Evolutionary conservation across 345 rosid species (phyloP).

Genomic region (Bruguiera gymnorhiza): DNA sequence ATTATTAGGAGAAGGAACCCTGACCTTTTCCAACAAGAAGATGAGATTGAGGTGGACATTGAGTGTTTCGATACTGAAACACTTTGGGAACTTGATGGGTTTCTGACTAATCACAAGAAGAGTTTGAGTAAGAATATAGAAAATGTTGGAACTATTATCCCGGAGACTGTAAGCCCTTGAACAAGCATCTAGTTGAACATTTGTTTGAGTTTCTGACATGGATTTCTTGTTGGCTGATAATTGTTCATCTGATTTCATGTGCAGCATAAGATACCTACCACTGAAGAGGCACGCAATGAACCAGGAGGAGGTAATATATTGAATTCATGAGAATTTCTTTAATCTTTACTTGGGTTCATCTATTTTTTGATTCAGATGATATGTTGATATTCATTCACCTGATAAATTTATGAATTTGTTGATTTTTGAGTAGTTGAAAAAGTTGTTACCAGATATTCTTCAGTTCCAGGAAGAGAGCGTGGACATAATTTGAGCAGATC

Average conservation of each 20-base stretch:
- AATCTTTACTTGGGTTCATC: neutral
- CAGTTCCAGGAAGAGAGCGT: slow-evolving; percentile 30
- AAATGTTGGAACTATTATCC: slow-evolving; percentile 40
- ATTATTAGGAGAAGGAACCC: slow-evolving; percentile 79
- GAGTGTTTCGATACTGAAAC: slow-evolving; percentile 76
- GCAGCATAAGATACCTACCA: slow-evolving; percentile 32
- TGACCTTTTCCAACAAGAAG: slow-evolving; percentile 64
- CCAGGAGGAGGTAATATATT: slow-evolving; percentile 34
- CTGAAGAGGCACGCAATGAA: slow-evolving; percentile 25
- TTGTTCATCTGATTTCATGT: neutral
- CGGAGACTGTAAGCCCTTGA: slow-evolving; percentile 42
- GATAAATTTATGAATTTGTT: slow-evolving; percentile 5
- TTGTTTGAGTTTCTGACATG: neutral
- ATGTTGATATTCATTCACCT: neutral
- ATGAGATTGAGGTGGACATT: slow-evolving; percentile 90
- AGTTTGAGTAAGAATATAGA: slow-evolving; percentile 40
- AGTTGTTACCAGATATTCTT: slow-evolving; percentile 19
- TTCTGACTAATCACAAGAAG: slow-evolving; percentile 47
- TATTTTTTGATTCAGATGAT: neutral
- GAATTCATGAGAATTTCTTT: slow-evolving; percentile 2
- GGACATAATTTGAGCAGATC: slow-evolving; percentile 35
- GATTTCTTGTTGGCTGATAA: slow-evolving; percentile 7
- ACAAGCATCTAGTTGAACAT: slow-evolving; percentile 8
- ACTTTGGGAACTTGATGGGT: slow-evolving; percentile 82
- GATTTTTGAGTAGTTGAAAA: slow-evolving; percentile 25